A percentile compares a stretch with the other conserved stretches of the same genome.
Evolutionary conservation across 2,329 filamentous ascomycete genomes (phyloP).

Genomic region (Cucurbitaria berberidis): DNA sequence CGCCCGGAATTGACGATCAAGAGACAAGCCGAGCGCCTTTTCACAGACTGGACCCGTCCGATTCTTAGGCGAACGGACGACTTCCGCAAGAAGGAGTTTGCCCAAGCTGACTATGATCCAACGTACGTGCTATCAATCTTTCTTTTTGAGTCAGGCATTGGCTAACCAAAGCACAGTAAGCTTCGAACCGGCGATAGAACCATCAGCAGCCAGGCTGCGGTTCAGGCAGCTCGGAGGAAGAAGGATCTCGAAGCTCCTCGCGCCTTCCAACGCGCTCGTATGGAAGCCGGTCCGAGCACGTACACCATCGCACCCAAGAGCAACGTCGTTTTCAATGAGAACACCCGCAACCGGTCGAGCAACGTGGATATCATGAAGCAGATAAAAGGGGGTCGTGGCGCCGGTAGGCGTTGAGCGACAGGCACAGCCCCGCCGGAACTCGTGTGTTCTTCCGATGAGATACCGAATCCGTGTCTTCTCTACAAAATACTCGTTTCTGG

Average conservation of each 20-base stretch:
- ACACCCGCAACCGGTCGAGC: constrained; percentile 29
- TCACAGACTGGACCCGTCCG: constrained; percentile 93
- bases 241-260: constrained; percentile 60
- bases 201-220: constrained; percentile 44
- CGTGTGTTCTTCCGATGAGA: too few species aligned
- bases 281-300: constrained; percentile 64
- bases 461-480: too few species aligned
- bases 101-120: constrained; percentile 66
- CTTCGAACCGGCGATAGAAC: constrained; percentile 13
- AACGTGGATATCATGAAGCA: constrained; percentile 42
- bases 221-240: constrained; percentile 48
- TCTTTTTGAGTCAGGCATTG: neutral
- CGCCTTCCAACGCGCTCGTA: constrained; percentile 63
- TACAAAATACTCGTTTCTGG: too few species aligned
- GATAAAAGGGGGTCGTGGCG: constrained; percentile 34
- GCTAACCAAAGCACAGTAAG: constrained; percentile 30
- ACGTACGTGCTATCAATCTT: constrained; percentile 45
- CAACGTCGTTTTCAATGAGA: constrained; percentile 50
- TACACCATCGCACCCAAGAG: constrained; percentile 69
- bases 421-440: neutral
- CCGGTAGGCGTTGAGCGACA: constrained; percentile 27
- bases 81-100: constrained; percentile 84
- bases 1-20: constrained; percentile 88
- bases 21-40: constrained; percentile 87
- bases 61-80: constrained; percentile 94